Conservation (phyloP, 2,329 filamentous ascomycete genomes). For the Paecilomyces fulvus region DNA sequence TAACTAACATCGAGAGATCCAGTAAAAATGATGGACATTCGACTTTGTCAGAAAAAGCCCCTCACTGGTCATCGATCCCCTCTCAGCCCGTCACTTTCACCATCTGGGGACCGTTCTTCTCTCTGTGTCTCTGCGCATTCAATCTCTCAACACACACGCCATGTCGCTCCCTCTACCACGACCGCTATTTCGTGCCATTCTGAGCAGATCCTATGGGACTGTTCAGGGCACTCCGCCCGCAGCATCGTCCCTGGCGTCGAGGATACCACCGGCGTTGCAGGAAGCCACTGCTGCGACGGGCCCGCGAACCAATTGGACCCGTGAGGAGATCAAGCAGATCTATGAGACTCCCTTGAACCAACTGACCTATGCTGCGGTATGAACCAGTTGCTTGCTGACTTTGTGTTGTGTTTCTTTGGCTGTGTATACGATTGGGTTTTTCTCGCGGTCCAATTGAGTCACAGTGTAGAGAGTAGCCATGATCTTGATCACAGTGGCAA, state of each 20-base stretch:
- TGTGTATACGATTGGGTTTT: slow-evolving; percentile 18
- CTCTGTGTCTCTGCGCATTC: neutral
- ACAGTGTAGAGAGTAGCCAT: neutral
- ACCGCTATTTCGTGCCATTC: slow-evolving; percentile 19
- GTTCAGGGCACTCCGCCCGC: slow-evolving; percentile 26
- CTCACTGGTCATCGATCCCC: no score
- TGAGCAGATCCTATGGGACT: slow-evolving; percentile 30
- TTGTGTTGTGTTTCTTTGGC: slow-evolving; percentile 5
- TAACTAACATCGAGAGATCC: no score
- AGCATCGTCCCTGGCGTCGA: slow-evolving; percentile 21
- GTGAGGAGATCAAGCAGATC: slow-evolving; percentile 70
- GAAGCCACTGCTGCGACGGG: slow-evolving; percentile 27
- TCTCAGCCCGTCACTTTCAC: neutral
- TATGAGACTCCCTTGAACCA: slow-evolving; percentile 77
- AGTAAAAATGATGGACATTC: no score
- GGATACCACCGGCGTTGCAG: slow-evolving; percentile 24
- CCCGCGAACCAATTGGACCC: slow-evolving; percentile 69
- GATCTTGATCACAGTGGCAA: neutral
- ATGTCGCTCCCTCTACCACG: slow-evolving; percentile 23
- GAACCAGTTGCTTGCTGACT: slow-evolving; percentile 15
- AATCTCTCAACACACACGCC: slow-evolving; percentile 1
- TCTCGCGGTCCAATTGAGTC: neutral
- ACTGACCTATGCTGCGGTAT: slow-evolving; percentile 64
- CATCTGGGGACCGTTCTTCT: neutral
- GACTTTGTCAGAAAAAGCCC: no score